These are phyloP conservation scores for Euphorbia corollata DNA, from an alignment of 441 rosid species.

Conservation along the genomic window DNA sequence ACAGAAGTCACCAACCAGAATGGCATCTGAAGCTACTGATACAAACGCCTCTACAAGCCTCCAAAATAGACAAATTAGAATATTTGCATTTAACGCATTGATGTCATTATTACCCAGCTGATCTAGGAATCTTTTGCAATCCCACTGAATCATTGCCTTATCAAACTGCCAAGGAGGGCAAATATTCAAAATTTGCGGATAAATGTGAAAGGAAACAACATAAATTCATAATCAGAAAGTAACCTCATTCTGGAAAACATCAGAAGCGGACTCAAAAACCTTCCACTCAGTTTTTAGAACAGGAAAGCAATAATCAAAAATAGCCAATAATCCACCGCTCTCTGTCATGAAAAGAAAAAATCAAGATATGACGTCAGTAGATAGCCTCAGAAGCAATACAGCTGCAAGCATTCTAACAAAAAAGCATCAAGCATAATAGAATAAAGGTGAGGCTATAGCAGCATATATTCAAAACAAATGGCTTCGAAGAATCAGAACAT, in stretches of 20 bases:
- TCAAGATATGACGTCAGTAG: not conserved
- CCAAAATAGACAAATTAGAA: conserved; percentile 65
- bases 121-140: conserved; percentile 55
- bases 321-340: conserved; percentile 33
- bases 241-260: conserved; percentile 46
- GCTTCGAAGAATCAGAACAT: not conserved
- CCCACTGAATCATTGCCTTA: conserved; percentile 44
- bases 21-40: conserved; percentile 30
- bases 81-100: conserved; percentile 38
- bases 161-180: conserved; percentile 39
- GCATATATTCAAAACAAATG: not conserved
- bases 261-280: conserved; percentile 35
- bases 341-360: conserved; percentile 34
- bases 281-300: conserved; percentile 75
- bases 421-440: not conserved
- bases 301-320: conserved; percentile 68
- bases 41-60: conserved; percentile 50
- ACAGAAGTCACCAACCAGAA: conserved; percentile 42
- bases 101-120: conserved; percentile 46
- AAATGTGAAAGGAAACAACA: not conserved
- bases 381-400: conserved; percentile 10
- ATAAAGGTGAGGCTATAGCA: not conserved
- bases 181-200: conserved; percentile 10
- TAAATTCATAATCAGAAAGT: conserved; percentile 1
- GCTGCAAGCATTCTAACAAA: not conserved